Conservation (phyloP, 306 rosid species). For the Cotoneaster glaucophyllus region DNA sequence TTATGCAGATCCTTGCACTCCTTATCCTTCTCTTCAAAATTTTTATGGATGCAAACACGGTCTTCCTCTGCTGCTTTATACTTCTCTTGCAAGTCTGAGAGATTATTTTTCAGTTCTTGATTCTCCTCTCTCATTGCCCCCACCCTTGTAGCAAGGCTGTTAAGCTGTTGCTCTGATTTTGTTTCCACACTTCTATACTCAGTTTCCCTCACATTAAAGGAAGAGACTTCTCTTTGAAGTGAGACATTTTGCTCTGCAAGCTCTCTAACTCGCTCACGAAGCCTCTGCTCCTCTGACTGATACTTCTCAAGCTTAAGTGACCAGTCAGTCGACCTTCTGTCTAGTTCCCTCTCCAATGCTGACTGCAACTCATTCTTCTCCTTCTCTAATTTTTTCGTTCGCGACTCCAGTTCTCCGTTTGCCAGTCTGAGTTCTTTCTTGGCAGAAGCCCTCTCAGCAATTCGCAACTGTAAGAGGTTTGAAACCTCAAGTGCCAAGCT, state of each 20-base stretch:
- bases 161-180: constrained; percentile 50
- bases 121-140: constrained; percentile 54
- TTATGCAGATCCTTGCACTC: constrained; percentile 80
- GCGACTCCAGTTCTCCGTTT: constrained; percentile 54
- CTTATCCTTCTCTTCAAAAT: constrained; percentile 68
- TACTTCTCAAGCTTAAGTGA: constrained; percentile 82
- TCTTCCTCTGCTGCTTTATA: constrained; percentile 51
- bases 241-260: constrained; percentile 97
- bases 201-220: constrained; percentile 58
- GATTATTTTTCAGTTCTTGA: constrained; percentile 44
- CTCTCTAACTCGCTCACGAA: constrained; percentile 94
- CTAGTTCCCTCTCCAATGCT: constrained; percentile 82
- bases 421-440: constrained; percentile 55
- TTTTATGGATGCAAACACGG: constrained; percentile 44
- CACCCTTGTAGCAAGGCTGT: constrained; percentile 43
- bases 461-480: constrained; percentile 60
- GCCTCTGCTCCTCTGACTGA: constrained; percentile 83
- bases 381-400: constrained; percentile 58
- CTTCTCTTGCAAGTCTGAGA: constrained; percentile 57
- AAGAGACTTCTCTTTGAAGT: constrained; percentile 82
- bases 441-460: constrained; percentile 62
- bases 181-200: constrained; percentile 47
- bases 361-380: constrained; percentile 86
- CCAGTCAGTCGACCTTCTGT: constrained; percentile 97
- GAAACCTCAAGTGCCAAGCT: constrained; percentile 74